phyloP scores from a whole-genome alignment of 805 yeast species.

The Maudiozyma saulgeensis region DNA sequence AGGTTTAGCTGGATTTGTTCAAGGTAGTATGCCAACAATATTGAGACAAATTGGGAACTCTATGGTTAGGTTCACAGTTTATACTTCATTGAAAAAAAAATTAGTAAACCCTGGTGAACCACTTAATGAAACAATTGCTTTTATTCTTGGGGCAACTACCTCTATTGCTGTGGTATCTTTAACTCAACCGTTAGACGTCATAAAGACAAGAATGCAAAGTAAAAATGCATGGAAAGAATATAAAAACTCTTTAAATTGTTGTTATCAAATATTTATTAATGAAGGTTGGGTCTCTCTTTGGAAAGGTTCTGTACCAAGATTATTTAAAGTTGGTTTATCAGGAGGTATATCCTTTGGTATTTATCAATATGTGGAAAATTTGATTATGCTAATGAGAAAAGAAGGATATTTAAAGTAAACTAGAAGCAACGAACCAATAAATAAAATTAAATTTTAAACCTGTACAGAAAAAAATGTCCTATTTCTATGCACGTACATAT shows the following conservation, averaged over 20 bases:
- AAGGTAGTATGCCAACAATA: conserved; percentile 77
- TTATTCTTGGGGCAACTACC: conserved; percentile 48
- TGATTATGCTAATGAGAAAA: conserved; percentile 13
- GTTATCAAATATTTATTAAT: conserved; percentile 39
- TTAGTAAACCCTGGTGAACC: conserved; percentile 39
- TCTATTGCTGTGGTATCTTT: conserved; percentile 63
- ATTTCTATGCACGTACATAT: not conserved
- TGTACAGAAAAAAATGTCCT: not conserved
- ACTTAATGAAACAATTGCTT: conserved; percentile 29
- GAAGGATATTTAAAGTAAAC: conserved; percentile 11
- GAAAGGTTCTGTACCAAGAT: conserved; percentile 57
- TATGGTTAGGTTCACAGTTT: conserved; percentile 75
- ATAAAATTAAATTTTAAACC: not conserved
- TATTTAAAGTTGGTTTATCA: conserved; percentile 58
- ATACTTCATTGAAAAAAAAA: conserved; percentile 65
- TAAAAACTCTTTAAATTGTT: conserved; percentile 51
- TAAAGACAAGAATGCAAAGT: conserved; percentile 81
- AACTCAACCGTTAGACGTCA: conserved; percentile 84
- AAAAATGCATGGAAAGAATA: conserved; percentile 51
- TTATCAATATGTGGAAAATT: conserved; percentile 47
- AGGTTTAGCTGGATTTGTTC: conserved; percentile 70
- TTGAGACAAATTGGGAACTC: conserved; percentile 71
- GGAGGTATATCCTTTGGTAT: conserved; percentile 62
- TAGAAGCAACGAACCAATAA: too few species aligned
- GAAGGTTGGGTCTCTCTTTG: conserved; percentile 40